phyloP scores from a whole-genome alignment of 2,329 filamentous ascomycete genomes.

The Epichloe gansuensis region DNA sequence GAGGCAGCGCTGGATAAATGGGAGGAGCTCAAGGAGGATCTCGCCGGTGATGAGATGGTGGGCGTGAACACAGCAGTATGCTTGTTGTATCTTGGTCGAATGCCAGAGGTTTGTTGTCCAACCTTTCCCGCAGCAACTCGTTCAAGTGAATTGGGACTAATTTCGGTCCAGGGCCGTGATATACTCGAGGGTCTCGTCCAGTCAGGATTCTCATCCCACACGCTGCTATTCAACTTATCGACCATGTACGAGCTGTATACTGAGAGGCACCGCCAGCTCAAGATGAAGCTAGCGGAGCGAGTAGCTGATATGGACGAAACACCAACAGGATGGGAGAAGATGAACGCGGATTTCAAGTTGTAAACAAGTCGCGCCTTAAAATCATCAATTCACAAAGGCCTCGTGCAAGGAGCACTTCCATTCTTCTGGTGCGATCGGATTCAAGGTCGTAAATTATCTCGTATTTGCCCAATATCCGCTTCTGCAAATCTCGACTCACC shows the following conservation, averaged over 20 bases:
- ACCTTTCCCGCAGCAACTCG: neutral
- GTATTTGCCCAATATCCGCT: neutral
- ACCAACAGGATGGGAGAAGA: constrained; percentile 55
- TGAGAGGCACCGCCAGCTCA: constrained; percentile 58
- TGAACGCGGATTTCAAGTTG: constrained; percentile 65
- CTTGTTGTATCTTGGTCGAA: constrained; percentile 66
- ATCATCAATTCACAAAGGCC: neutral
- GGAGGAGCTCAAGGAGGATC: constrained; percentile 33
- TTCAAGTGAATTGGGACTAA: constrained; percentile 7
- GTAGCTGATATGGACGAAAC: constrained; percentile 49
- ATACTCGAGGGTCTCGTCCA: constrained; percentile 56
- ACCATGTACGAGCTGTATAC: constrained; percentile 90
- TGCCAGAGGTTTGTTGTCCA: constrained; percentile 47
- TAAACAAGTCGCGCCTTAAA: constrained; percentile 19
- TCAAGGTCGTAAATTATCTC: neutral
- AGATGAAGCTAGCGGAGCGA: constrained; percentile 57
- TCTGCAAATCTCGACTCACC: neutral
- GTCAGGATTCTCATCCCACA: constrained; percentile 56
- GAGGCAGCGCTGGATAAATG: constrained; percentile 50
- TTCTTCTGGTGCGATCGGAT: too few relatives aligned
- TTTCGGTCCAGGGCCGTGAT: constrained; percentile 40
- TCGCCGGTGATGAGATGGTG: constrained; percentile 51
- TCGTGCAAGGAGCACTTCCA: neutral
- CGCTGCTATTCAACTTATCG: constrained; percentile 75
- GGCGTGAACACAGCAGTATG: constrained; percentile 76